phyloP scores from a whole-genome alignment of 306 rosid genomes.

The Dryas octopetala region DNA sequence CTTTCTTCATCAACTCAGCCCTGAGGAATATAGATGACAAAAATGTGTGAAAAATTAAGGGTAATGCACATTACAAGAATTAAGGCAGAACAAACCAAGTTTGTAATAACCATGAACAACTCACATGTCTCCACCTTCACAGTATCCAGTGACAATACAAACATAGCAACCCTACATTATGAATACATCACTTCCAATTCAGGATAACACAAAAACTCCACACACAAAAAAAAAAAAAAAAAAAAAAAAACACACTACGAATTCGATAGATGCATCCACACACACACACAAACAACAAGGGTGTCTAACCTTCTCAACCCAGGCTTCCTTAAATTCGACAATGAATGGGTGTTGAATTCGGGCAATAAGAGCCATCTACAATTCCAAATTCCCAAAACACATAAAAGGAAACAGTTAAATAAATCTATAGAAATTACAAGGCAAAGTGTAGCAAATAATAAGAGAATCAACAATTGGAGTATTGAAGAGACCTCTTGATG shows the following conservation, averaged over 20 bases:
- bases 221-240: neutral
- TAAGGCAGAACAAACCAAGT: neutral
- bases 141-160: conserved; percentile 96
- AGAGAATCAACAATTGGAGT: neutral
- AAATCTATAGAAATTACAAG: conserved; percentile 22
- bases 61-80: neutral
- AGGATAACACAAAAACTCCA: conserved; percentile 6
- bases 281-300: neutral
- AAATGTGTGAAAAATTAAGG: conserved; percentile 8
- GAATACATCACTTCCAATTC: conserved; percentile 30
- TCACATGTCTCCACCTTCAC: conserved; percentile 99
- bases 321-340: conserved; percentile 93
- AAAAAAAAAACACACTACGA: neutral
- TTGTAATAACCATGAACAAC: conserved; percentile 33
- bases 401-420: neutral
- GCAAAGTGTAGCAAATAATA: conserved; percentile 1
- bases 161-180: conserved; percentile 95
- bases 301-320: conserved; percentile 93
- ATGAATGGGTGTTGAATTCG: conserved; percentile 93
- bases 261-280: neutral
- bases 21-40: conserved; percentile 39
- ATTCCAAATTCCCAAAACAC: conserved; percentile 18
- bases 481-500: conserved; percentile 84
- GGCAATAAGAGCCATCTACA: conserved; percentile 97
- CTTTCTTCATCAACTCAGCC: conserved; percentile 95